Percentiles rank a stretch among this genome's conserved stretches.
Evolutionary conservation across 768 basidiomycete species (phyloP).

Genomic region (Hericium rajendrae): DNA sequence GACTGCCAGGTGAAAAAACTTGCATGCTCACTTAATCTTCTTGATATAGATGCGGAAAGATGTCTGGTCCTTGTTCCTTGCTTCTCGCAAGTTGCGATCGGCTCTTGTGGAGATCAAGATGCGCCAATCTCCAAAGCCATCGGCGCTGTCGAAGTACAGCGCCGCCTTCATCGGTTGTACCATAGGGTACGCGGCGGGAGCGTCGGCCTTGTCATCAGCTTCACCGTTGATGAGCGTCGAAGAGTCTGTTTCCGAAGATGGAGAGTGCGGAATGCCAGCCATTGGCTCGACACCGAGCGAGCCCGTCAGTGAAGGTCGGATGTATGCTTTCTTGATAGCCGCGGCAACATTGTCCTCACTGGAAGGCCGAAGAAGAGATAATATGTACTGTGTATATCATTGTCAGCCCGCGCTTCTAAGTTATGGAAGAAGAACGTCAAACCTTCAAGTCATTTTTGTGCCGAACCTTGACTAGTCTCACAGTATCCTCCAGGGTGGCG

Average conservation of each 20-base stretch:
- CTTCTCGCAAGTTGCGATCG: not conserved
- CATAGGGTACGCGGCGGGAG: too few relatives aligned
- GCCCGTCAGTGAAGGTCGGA: too few relatives aligned
- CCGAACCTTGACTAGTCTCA: not conserved
- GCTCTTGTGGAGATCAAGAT: not conserved
- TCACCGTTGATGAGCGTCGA: too few relatives aligned
- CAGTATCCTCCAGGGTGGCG: not conserved
- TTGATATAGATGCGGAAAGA: not conserved
- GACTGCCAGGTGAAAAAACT: not conserved
- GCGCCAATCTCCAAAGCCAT: not conserved
- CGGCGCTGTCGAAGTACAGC: not conserved
- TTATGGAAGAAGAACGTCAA: not conserved
- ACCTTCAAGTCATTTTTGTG: not conserved
- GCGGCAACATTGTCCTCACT: too few relatives aligned
- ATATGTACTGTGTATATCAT: too few relatives aligned
- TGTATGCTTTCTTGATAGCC: too few relatives aligned
- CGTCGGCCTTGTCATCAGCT: too few relatives aligned
- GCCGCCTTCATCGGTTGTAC: not conserved
- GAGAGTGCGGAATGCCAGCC: too few relatives aligned
- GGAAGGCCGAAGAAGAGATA: too few relatives aligned
- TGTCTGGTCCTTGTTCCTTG: not conserved
- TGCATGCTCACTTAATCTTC: conserved; percentile 3
- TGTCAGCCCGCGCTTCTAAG: not conserved
- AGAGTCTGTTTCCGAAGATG: too few relatives aligned
- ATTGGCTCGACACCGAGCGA: too few relatives aligned